These are phyloP conservation scores for Phytophthora fragariaefolia DNA, from an alignment of 352 stramenopile species.

Conservation along the genomic window DNA sequence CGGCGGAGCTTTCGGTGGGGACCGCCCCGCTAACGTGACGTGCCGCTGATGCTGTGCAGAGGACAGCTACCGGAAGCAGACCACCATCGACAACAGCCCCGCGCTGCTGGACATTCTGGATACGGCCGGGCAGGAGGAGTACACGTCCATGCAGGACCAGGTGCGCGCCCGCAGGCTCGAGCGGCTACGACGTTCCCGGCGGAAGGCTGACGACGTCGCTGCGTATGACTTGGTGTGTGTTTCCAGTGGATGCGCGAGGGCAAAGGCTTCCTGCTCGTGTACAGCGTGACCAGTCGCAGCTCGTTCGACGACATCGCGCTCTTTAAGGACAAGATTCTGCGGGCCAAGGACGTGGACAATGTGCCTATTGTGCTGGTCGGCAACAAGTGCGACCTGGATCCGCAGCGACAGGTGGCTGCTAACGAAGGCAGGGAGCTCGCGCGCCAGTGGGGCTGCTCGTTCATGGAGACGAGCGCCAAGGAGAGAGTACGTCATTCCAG, in stretches of 20 bases:
- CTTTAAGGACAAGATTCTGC: constrained; percentile 92
- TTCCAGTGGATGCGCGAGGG: constrained; percentile 92
- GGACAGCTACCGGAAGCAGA: constrained; percentile 93
- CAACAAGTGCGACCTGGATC: constrained; percentile 90
- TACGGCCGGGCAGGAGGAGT: constrained; percentile 93
- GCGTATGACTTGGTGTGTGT: neutral
- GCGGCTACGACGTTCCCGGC: neutral
- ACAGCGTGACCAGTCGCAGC: constrained; percentile 89
- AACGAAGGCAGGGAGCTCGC: constrained; percentile 74
- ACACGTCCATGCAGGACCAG: constrained; percentile 93
- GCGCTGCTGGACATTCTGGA: constrained; percentile 92
- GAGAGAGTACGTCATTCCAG: constrained; percentile 65
- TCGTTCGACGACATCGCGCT: constrained; percentile 91
- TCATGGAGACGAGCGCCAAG: constrained; percentile 91
- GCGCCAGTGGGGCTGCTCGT: constrained; percentile 79
- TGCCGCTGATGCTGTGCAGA: constrained; percentile 58
- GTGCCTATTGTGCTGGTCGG: constrained; percentile 90
- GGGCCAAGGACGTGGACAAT: constrained; percentile 88
- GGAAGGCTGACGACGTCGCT: neutral
- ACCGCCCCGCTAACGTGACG: too few relatives aligned
- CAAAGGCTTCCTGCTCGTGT: constrained; percentile 91
- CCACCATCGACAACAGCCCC: constrained; percentile 83
- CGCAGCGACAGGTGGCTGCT: constrained; percentile 72
- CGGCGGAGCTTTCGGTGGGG: neutral
- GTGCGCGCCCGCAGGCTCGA: constrained; percentile 27